Percentiles rank a stretch among this genome's conserved stretches.
Evolutionary conservation across 805 yeast species (phyloP).

Genomic region (Candida taoyuanica): DNA sequence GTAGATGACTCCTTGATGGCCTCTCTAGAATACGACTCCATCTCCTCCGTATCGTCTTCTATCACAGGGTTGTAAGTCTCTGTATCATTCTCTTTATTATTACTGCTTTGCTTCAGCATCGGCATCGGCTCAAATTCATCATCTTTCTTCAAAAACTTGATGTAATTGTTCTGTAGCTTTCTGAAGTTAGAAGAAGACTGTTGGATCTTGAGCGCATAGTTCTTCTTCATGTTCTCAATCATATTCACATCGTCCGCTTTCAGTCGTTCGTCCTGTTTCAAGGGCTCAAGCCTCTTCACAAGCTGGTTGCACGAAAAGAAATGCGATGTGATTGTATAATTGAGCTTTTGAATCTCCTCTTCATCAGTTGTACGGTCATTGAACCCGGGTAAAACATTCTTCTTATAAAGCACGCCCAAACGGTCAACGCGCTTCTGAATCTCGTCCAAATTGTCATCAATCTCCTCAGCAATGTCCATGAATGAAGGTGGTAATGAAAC

Average conservation of each 20-base stretch:
- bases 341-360: slow-evolving; percentile 70
- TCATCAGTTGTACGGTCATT: slow-evolving; percentile 77
- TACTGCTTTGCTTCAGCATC: slow-evolving; percentile 15
- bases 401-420: slow-evolving; percentile 68
- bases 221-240: slow-evolving; percentile 75
- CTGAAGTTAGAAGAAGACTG: slow-evolving; percentile 72
- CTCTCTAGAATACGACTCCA: slow-evolving; percentile 49
- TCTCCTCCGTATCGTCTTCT: slow-evolving; percentile 33
- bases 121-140: slow-evolving; percentile 59
- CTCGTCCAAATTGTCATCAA: slow-evolving; percentile 55
- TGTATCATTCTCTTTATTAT: slow-evolving; percentile 30
- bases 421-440: slow-evolving; percentile 53
- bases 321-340: slow-evolving; percentile 65
- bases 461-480: slow-evolving; percentile 65
- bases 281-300: slow-evolving; percentile 59
- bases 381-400: slow-evolving; percentile 82
- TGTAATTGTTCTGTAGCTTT: slow-evolving; percentile 83
- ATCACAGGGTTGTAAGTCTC: slow-evolving; percentile 23
- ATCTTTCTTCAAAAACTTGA: slow-evolving; percentile 78
- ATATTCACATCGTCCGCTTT: slow-evolving; percentile 51
- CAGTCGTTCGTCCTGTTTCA: slow-evolving; percentile 30
- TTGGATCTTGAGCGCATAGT: slow-evolving; percentile 82
- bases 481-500: slow-evolving; percentile 72
- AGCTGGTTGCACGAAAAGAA: slow-evolving; percentile 77
- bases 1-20: slow-evolving; percentile 47